Evolutionary conservation across 345 rosid genomes (phyloP), one percentile per base, ranked within the genome.

Genomic region (Litchi chinensis): DNA sequence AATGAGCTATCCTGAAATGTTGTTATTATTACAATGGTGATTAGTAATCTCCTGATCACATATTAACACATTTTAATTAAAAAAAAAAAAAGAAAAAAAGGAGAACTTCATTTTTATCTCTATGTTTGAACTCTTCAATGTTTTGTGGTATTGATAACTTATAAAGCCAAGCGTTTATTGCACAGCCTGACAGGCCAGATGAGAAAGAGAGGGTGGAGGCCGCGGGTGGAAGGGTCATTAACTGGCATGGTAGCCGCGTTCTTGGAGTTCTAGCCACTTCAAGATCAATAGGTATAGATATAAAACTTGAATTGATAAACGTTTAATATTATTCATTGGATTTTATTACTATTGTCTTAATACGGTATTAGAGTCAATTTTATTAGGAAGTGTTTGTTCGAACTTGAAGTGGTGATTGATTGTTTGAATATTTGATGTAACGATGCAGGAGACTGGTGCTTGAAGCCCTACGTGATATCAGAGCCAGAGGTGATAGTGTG

Each of bases 401-500:
- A 32, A 32, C 37, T 32, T 32, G 37, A 32, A 32, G 37, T 32
- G 37, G 37, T 32, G 1, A 32, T 32, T 32, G 37, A 32, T 32
- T 32, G 37, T 32, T 54, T 60, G 67, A 12, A 21, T 48, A 8
- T 73, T 43, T 75, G 11, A 56, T 67, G 12, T 6, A 6, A 8
- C 71, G 73, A 5, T 73, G 77, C 60, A 84, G 88, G 87, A n/a
- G 89, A 85, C 77, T 77, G 39, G 5, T 75, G 60, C 60, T 9
- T 87, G 78, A 82, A 80, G 75, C 85, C 84, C 16, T 80, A n/a
- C 10, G 70, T 83, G 50, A 72, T 68, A n/a, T 62, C 82, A 0
- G 81, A 82, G 22, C 87, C 89, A 0, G 85, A 85, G 67, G 87
- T 85, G 12, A 81, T 72, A 5, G 83, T 84, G 13, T 66, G 56